Evolutionary conservation across 371 early-diverging fungal genomes (phyloP), one percentile per base, ranked within the genome.

Genomic region (Apophysomyces sp.): DNA sequence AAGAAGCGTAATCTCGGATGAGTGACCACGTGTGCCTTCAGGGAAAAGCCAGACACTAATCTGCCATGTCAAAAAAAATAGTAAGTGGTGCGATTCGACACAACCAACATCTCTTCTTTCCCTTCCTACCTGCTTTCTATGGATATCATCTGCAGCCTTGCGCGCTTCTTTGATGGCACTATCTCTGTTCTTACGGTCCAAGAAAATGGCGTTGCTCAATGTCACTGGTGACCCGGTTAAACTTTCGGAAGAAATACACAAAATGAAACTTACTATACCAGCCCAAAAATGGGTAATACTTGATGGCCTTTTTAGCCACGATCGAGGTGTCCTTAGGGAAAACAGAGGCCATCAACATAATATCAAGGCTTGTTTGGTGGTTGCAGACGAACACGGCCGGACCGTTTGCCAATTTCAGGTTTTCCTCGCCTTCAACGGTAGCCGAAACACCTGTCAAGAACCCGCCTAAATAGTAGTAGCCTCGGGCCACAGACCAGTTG

Each of bases 11-110:
- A 92, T 83, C 55, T 85, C 86, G 27, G 81, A 72, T 34, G 87
- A 84, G 67, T 86, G 89, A 6, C 92, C 90, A 31, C 97, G 90
- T 8, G 97, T 98, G 52, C 97, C 98, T 77, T 98, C 98, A 29
- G 97, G 95, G 81, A 90, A 96, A 56, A 97, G 82, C 84, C 88
- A 94, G 32, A 97, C 90, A 39, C 89, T 88, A 32, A 83, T 80
- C 85, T 92, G 69, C 12, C 32, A 57, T 27, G 28, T 40, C 7
- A 27, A 11, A 41, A 39, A 57, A 4, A 13, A 11, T 8, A 34
- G 34, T 13, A 34, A 34, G 13, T 13, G 13, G 3, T 11, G 13
- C 1, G 34, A 8, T 2, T 34, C 34, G 34, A 52, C 1, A 26
- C 51, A 24, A 13, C 8, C 11, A 34, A 34, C 11, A 13, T 34